phyloP scores from a whole-genome alignment of 1,284 basidiomycete genomes.

The Pseudozyma tsukubaensis region DNA sequence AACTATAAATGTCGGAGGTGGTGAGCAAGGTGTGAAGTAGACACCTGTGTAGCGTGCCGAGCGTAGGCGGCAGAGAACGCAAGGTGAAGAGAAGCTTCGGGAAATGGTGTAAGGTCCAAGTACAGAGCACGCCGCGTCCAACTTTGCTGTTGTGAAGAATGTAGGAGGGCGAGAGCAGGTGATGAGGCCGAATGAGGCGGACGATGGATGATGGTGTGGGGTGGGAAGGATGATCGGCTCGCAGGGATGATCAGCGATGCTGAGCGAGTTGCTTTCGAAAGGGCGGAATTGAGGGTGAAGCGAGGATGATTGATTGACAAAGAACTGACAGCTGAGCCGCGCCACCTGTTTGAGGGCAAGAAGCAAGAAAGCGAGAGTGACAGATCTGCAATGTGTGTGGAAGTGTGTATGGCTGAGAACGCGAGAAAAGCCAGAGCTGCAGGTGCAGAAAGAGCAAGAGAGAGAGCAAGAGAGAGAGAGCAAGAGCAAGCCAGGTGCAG shows the following conservation, averaged over 20 bases:
- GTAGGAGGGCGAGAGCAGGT: slow-evolving; percentile 13
- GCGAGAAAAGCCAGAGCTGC: too few species aligned
- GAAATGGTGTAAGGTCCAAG: too few species aligned
- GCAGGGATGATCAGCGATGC: not conserved
- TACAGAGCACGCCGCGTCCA: too few species aligned
- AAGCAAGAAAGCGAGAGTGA: not conserved
- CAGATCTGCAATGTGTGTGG: not conserved
- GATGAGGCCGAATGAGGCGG: not conserved
- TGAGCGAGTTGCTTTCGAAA: not conserved
- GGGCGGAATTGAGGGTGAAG: not conserved
- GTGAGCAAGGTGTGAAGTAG: too few species aligned
- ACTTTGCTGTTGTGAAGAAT: slow-evolving; percentile 4
- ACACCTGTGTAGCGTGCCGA: too few species aligned
- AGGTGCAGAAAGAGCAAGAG: too few species aligned
- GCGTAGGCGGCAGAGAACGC: too few species aligned
- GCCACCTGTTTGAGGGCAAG: not conserved
- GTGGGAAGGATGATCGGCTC: not conserved
- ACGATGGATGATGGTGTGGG: not conserved
- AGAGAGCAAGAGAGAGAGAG: too few species aligned
- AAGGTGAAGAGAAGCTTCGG: too few species aligned
- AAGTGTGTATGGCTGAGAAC: too few species aligned
- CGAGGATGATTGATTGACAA: slow-evolving; percentile 3
- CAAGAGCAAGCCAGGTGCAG: not conserved
- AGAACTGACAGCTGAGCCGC: not conserved
- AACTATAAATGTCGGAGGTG: too few species aligned